Base-by-base conservation (phyloP, 140 eudicot species). In the Cichorium intybus region DNA sequence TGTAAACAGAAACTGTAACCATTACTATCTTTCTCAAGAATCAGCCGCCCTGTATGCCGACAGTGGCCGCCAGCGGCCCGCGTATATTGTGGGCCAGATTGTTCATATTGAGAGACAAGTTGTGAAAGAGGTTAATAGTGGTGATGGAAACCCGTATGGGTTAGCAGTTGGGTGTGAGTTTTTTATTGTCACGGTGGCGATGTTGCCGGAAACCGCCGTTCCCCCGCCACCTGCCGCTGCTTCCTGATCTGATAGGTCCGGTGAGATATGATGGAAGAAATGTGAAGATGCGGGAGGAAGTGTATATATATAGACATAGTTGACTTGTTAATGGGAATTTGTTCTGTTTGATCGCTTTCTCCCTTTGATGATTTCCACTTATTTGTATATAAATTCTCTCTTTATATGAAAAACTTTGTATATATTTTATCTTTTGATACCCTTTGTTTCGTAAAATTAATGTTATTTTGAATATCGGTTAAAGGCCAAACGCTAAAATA, bases 121-220 rank as follows among this genome's bases (percentile, higher is more conserved):
- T 6, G 97, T 84, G 69, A 77, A 75, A 64, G 55, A 64, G 47
- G 22, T 52, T 54, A 48, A 49, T 20, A 56, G 47, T 61, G 88
- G 77, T 24, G 50, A 89, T 76, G 70, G 80, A 15, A 89, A 86
- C 78, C 92, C 89, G 0, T 83, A 86, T 41, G 92, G 86, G 48
- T 90, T 90, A 33, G 82, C 85, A 14, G 77, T 82, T 66, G 97
- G 95, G 62, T 86, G 95, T 56, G 97, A 86, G 75, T 90, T 77
- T 69, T 90, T 84, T 59, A 66, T 90, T 75, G 97, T 90, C 62
- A 90, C 95, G 41, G 79, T 86, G 62, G 97, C 95, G 26, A 90
- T 90, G 95, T 81, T 90, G 59, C 95, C 95, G 15, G 93, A 84
- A 45, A 77, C 89, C 59, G 63, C 78, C 60, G 45, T 64, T 54